Evolutionary conservation across 23 red algal genomes (phyloP).

Genomic region (Porphyridium purpureum): DNA sequence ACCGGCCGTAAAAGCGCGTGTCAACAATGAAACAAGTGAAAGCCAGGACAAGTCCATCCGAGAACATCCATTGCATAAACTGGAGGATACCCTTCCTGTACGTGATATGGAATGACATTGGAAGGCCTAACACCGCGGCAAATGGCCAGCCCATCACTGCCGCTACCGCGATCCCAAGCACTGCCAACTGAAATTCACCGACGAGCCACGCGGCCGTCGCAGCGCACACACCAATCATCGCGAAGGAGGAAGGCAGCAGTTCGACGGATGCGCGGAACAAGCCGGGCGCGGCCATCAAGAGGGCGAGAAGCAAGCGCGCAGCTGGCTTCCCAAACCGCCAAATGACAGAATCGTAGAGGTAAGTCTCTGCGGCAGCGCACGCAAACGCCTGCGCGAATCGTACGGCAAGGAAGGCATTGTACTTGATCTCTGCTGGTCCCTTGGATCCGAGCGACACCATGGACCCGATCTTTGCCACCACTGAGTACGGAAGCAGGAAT

Average conservation of each 20-base stretch:
- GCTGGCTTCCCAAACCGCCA: constrained; percentile 10
- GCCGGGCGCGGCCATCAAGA: constrained; percentile 49
- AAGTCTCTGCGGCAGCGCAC: constrained; percentile 15
- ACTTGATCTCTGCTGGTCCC: constrained; percentile 1
- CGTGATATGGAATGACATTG: constrained; percentile 22
- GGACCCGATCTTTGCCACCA: constrained; percentile 3
- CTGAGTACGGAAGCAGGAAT: constrained; percentile 36
- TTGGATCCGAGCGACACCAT: constrained; percentile 1
- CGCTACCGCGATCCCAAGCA: constrained; percentile 43
- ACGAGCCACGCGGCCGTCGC: constrained; percentile 36
- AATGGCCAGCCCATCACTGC: constrained; percentile 68
- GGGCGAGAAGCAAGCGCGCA: constrained; percentile 9
- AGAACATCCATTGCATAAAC: neutral
- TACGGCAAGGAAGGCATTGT: constrained; percentile 20
- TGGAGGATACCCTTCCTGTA: constrained; percentile 5
- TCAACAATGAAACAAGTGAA: constrained; percentile 18
- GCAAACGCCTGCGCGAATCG: constrained; percentile 10
- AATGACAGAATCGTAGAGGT: constrained; percentile 14
- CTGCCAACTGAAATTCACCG: constrained; percentile 5
- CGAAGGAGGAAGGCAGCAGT: constrained; percentile 67
- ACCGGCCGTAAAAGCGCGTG: constrained; percentile 39
- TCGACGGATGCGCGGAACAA: constrained; percentile 39
- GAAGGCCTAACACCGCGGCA: constrained; percentile 40
- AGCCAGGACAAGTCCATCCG: constrained; percentile 6
- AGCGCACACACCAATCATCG: constrained; percentile 42